A percentile compares a stretch with the other conserved stretches of the same genome.
phyloP scores from a whole-genome alignment of 768 basidiomycete genomes.

The Hygrocybe coccinea region DNA sequence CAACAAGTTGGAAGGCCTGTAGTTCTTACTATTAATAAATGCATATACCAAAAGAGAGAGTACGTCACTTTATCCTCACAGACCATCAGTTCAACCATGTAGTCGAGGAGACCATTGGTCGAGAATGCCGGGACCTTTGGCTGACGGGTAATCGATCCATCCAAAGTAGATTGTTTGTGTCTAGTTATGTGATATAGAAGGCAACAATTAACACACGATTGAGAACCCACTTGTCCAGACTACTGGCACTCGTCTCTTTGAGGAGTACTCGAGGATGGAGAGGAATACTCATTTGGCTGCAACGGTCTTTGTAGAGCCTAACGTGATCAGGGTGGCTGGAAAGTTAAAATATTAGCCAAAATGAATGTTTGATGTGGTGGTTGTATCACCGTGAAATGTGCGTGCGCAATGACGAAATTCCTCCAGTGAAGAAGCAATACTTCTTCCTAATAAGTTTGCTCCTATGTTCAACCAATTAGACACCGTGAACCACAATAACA shows the following conservation, averaged over 20 bases:
- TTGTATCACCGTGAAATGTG: too few species aligned
- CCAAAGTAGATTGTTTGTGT: slow-evolving; percentile 10
- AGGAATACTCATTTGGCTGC: slow-evolving; percentile 9
- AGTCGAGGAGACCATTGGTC: slow-evolving; percentile 18
- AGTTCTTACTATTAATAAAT: background rate
- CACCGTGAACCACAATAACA: too few species aligned
- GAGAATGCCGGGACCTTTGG: slow-evolving; percentile 14
- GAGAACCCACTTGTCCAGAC: background rate
- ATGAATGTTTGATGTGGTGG: too few species aligned
- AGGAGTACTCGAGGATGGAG: slow-evolving; percentile 5
- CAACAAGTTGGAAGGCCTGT: slow-evolving; percentile 17
- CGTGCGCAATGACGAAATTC: too few species aligned
- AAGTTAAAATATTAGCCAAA: too few species aligned
- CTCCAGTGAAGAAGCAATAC: too few species aligned
- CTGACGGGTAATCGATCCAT: slow-evolving; percentile 10
- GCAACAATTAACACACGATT: too few species aligned
- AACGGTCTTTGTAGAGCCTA: slow-evolving; percentile 10
- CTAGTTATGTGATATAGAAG: too few species aligned
- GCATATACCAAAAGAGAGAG: background rate
- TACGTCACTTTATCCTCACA: slow-evolving; percentile 17
- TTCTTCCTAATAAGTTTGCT: too few species aligned
- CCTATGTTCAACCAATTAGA: too few species aligned
- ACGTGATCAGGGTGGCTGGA: slow-evolving; percentile 6
- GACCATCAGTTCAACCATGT: slow-evolving; percentile 21
- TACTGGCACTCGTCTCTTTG: background rate